Percentiles rank a stretch among this genome's conserved stretches.
Conservation (phyloP, 345 rosid genomes). For the Euphorbia lathyris region DNA sequence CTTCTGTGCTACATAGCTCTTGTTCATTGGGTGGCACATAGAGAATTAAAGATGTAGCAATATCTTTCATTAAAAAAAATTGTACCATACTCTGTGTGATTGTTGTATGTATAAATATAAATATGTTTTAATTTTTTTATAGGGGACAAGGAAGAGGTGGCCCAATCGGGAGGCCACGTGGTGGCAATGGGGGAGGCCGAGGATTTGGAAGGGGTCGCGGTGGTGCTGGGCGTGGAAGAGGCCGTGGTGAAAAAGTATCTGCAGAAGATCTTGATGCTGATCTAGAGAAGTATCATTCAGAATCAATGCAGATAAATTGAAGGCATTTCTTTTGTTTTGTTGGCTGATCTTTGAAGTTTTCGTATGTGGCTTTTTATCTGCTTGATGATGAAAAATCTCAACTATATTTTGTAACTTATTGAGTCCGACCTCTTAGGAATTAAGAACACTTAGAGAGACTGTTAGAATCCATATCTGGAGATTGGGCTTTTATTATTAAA, state of each 20-base stretch:
- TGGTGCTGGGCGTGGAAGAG: constrained; percentile 70
- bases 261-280: constrained; percentile 98
- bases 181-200: constrained; percentile 58
- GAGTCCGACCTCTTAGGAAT: constrained; percentile 28
- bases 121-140: constrained; percentile 8
- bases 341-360: constrained; percentile 23
- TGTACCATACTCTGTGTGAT: background rate
- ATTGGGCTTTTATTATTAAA: constrained; percentile 33
- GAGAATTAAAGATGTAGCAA: background rate
- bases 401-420: constrained; percentile 33
- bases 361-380: constrained; percentile 30
- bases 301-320: constrained; percentile 73
- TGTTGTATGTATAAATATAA: background rate
- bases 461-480: constrained; percentile 34
- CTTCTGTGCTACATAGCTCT: too few species aligned
- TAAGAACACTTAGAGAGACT: constrained; percentile 26
- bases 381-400: constrained; percentile 28
- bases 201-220: constrained; percentile 61
- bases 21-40: background rate
- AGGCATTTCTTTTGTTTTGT: constrained; percentile 13
- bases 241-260: constrained; percentile 68
- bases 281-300: constrained; percentile 80
- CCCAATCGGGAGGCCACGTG: constrained; percentile 47
- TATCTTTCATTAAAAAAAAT: background rate
- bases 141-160: constrained; percentile 67